Percentiles rank a stretch among this genome's conserved stretches.
phyloP scores from a whole-genome alignment of 306 rosid genomes.

The Vigna unguiculata region DNA sequence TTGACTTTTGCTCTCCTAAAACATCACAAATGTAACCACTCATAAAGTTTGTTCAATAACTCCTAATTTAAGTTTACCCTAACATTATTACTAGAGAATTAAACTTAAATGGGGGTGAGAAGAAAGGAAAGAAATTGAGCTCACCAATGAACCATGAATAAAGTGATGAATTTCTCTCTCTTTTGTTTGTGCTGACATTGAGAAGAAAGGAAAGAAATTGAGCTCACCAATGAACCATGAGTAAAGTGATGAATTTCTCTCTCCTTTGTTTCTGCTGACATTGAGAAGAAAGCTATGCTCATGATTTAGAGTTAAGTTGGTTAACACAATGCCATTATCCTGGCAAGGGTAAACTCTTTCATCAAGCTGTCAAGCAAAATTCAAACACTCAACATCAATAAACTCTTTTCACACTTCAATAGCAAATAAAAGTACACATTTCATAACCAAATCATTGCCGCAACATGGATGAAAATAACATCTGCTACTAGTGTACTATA shows the following conservation, averaged over 20 bases:
- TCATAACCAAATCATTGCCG: slow-evolving; percentile 1
- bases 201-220: not conserved
- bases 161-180: slow-evolving; percentile 58
- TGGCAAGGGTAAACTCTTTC: slow-evolving; percentile 55
- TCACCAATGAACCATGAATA: slow-evolving; percentile 77
- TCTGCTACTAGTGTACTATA: not conserved
- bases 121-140: slow-evolving; percentile 26
- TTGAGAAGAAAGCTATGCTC: slow-evolving; percentile 58
- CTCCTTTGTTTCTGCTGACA: slow-evolving; percentile 56
- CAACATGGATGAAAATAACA: not conserved
- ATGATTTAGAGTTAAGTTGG: slow-evolving; percentile 57
- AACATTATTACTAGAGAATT: slow-evolving; percentile 12
- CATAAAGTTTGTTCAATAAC: too few species aligned
- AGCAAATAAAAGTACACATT: not conserved
- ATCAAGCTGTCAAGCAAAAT: slow-evolving; percentile 61
- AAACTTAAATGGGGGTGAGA: not conserved
- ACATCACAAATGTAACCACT: too few species aligned
- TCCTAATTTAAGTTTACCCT: too few species aligned
- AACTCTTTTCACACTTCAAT: slow-evolving; percentile 4
- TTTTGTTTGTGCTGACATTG: slow-evolving; percentile 52
- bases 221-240: slow-evolving; percentile 76
- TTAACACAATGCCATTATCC: slow-evolving; percentile 43
- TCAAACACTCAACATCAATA: not conserved
- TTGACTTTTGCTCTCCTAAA: too few species aligned
- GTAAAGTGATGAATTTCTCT: slow-evolving; percentile 58